These are phyloP conservation scores for Alternaria sp. DNA, from an alignment of 2,329 filamentous ascomycete species.

Conservation along the genomic window DNA sequence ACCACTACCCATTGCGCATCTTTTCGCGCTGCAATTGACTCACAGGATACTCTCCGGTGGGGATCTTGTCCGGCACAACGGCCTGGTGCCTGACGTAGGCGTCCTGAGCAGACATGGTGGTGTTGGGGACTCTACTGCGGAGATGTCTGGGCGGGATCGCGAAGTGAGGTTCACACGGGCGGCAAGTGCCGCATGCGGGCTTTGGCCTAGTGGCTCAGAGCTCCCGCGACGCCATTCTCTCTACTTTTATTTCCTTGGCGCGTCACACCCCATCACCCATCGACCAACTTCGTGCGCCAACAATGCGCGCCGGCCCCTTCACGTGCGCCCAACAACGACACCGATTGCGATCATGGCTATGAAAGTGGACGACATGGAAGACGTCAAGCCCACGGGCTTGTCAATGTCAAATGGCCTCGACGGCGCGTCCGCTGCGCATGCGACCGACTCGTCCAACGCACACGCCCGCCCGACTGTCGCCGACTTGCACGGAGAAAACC, in stretches of 20 bases:
- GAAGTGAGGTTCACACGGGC: slow-evolving; percentile 13
- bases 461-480: slow-evolving; percentile 67
- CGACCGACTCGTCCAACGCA: slow-evolving; percentile 25
- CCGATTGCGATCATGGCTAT: slow-evolving; percentile 12
- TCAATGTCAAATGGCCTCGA: slow-evolving; percentile 14
- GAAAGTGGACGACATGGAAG: slow-evolving; percentile 31
- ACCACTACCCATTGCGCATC: slow-evolving; percentile 28
- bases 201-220: slow-evolving; percentile 1
- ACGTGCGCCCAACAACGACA: slow-evolving; percentile 13
- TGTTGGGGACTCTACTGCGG: slow-evolving; percentile 23
- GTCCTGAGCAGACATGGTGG: slow-evolving; percentile 41
- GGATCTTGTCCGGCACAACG: slow-evolving; percentile 75
- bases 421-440: slow-evolving; percentile 29
- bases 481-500: slow-evolving; percentile 72
- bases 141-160: slow-evolving; percentile 13
- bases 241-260: slow-evolving; percentile 40
- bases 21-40: slow-evolving; percentile 48
- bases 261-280: slow-evolving; percentile 19
- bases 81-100: slow-evolving; percentile 44
- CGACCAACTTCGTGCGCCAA: slow-evolving; percentile 27
- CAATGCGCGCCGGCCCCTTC: slow-evolving; percentile 32
- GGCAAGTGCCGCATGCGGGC: slow-evolving; percentile 24
- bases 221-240: slow-evolving; percentile 20
- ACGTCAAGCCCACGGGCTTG: slow-evolving; percentile 23
- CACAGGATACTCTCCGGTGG: slow-evolving; percentile 87